Conservation (phyloP, 2,329 filamentous ascomycete species). For the Calonectria montana region DNA sequence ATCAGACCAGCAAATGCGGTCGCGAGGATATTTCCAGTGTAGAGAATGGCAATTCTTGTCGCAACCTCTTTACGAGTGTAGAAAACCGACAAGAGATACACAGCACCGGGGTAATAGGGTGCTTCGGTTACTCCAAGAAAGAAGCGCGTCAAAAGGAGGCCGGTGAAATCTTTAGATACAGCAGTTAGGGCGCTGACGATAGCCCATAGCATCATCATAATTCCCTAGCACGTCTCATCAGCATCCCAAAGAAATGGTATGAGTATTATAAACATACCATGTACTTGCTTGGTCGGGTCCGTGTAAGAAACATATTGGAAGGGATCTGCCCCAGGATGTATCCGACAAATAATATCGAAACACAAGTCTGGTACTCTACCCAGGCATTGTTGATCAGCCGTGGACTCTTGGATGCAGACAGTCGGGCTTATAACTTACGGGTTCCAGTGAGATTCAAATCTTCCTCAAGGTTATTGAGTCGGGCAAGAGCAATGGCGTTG, state of each 20-base stretch:
- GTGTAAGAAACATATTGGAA: constrained; percentile 58
- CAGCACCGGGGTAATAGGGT: constrained; percentile 50
- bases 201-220: constrained; percentile 61
- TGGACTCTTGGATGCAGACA: too few relatives aligned
- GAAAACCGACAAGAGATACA: constrained; percentile 61
- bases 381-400: not conserved
- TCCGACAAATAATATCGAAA: constrained; percentile 53
- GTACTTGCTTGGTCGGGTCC: constrained; percentile 54
- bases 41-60: constrained; percentile 56
- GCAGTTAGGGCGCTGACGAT: constrained; percentile 59
- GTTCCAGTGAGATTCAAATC: constrained; percentile 40
- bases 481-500: constrained; percentile 59
- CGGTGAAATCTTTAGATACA: constrained; percentile 59
- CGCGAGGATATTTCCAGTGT: constrained; percentile 52
- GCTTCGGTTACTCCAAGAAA: constrained; percentile 56
- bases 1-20: constrained; percentile 58
- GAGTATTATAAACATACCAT: constrained; percentile 44
- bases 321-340: constrained; percentile 57
- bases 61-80: constrained; percentile 64
- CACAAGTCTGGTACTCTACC: constrained; percentile 47
- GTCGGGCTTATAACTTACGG: not conserved
- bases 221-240: constrained; percentile 39
- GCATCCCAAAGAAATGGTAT: not conserved
- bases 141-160: constrained; percentile 60
- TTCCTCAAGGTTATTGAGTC: constrained; percentile 46